Evolutionary conservation across 371 early-diverging fungal genomes (phyloP).

Genomic region (Batkoa obscura): DNA sequence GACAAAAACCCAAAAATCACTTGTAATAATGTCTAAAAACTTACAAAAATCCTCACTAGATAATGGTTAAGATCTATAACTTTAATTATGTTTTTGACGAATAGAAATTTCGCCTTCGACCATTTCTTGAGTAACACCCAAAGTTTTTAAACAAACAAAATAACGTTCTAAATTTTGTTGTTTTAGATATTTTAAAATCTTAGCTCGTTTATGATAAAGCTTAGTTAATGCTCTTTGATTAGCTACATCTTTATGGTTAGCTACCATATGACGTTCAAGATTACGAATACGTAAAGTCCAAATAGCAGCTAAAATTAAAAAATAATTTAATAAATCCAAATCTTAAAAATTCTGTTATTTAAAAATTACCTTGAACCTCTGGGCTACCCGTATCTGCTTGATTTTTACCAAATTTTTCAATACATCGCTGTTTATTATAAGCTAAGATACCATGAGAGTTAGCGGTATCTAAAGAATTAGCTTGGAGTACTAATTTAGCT

Average conservation of each 20-base stretch:
- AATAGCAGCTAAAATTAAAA: conserved; percentile 48
- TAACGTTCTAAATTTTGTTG: conserved; percentile 47
- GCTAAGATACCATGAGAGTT: conserved; percentile 47
- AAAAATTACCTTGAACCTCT: conserved; percentile 70
- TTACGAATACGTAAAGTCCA: conserved; percentile 79
- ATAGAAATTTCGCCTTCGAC: conserved; percentile 49
- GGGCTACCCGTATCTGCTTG: conserved; percentile 79
- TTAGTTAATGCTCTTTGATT: conserved; percentile 61
- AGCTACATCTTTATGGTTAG: conserved; percentile 67
- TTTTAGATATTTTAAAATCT: conserved; percentile 77
- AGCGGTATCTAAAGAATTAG: conserved; percentile 59
- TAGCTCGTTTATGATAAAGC: conserved; percentile 61
- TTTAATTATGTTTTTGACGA: conserved; percentile 10
- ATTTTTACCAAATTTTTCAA: conserved; percentile 56
- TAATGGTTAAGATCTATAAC: no score
- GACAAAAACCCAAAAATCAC: no score
- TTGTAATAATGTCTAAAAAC: no score
- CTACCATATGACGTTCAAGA: conserved; percentile 53
- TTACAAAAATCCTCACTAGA: no score
- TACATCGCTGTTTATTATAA: conserved; percentile 53
- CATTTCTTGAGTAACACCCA: conserved; percentile 46
- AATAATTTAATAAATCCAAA: conserved; percentile 1
- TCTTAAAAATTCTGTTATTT: neutral
- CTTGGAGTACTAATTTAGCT: conserved; percentile 49
- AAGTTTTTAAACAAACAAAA: conserved; percentile 37